A percentile compares a stretch with the other conserved stretches of the same genome.
phyloP scores from a whole-genome alignment of 2,329 filamentous ascomycete species.

The Trichoderma sp. region DNA sequence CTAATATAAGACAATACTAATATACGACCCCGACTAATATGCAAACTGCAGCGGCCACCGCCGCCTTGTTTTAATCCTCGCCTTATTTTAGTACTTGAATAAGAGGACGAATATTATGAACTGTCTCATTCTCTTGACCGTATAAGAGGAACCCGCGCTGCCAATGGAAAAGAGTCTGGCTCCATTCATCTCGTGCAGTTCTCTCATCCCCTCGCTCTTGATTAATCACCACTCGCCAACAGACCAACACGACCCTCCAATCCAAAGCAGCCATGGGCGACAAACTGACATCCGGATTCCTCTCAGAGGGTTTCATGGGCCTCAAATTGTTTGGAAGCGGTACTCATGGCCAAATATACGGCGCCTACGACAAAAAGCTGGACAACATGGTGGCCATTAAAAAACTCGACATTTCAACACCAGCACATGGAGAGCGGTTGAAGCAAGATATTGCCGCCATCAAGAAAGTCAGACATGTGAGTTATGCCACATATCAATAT shows the following conservation, averaged over 20 bases:
- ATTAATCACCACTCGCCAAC: background rate
- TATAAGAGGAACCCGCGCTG: background rate
- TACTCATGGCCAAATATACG: background rate
- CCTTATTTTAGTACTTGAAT: background rate
- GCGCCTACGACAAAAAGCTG: background rate
- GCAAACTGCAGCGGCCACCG: background rate
- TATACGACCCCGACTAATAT: background rate
- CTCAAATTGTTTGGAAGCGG: background rate
- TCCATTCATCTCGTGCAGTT: background rate
- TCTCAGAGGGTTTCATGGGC: background rate
- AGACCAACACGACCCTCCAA: background rate
- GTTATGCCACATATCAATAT: background rate
- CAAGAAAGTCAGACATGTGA: background rate
- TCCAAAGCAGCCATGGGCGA: background rate
- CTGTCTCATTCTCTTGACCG: background rate
- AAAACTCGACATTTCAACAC: background rate
- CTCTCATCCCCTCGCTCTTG: background rate
- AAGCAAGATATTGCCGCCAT: background rate
- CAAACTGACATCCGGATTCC: background rate
- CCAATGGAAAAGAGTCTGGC: background rate
- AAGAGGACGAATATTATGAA: background rate
- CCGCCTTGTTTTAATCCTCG: background rate
- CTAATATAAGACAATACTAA: background rate
- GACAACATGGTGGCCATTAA: background rate
- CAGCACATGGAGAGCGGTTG: background rate